Conservation (phyloP, 2,329 filamentous ascomycete genomes). For the Cladophialophora immunda region DNA sequence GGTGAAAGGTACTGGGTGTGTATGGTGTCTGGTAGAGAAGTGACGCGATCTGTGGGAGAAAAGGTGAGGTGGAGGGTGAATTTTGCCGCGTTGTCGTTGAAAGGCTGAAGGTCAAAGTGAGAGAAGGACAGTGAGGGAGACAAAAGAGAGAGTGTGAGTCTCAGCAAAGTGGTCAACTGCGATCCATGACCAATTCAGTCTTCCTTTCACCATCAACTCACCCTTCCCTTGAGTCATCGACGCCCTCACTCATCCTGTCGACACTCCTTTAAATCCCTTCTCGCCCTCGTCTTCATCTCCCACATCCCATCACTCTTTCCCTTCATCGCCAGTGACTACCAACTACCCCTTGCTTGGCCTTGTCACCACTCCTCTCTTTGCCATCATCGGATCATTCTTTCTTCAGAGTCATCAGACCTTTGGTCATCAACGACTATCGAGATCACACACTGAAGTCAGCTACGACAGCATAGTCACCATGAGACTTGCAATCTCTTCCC, state of each 20-base stretch:
- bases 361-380: not conserved
- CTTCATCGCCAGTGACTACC: not conserved
- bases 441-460: constrained; percentile 4
- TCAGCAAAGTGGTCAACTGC: constrained; percentile 1
- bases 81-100: not conserved
- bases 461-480: constrained; percentile 18
- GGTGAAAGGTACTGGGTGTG: not conserved
- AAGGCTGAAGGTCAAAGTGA: not conserved
- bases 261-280: constrained; percentile 16
- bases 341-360: not conserved
- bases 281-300: constrained; percentile 9
- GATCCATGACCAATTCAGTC: not conserved
- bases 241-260: constrained; percentile 14
- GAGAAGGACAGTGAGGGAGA: not conserved
- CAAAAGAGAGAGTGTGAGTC: not conserved
- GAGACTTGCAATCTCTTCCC: constrained; percentile 17
- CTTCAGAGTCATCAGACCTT: constrained; percentile 1
- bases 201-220: not conserved
- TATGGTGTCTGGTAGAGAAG: not conserved
- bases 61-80: not conserved
- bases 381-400: constrained; percentile 3
- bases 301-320: constrained; percentile 8
- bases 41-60: not conserved
- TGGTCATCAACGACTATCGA: not conserved
- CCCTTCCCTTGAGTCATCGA: constrained; percentile 11